Conservation (phyloP, 164 flowering plant genomes). For the Berberis vulgaris region DNA sequence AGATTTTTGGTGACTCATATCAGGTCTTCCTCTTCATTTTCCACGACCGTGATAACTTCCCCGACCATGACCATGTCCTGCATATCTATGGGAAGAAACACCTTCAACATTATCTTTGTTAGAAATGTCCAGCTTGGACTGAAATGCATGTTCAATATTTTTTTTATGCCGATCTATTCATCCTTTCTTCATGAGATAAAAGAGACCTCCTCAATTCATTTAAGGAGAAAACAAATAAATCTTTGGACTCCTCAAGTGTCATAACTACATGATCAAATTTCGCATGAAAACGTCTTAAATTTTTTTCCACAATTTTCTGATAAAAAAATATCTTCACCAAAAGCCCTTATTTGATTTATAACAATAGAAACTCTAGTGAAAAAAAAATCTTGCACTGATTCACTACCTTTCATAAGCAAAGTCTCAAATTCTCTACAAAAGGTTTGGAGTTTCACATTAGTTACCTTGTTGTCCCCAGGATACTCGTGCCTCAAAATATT, state of each 20-base stretch:
- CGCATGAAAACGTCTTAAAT: not conserved
- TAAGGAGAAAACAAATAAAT: not conserved
- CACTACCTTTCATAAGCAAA: conserved; percentile 7
- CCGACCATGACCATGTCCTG: not conserved
- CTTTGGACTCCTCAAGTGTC: conserved; percentile 7
- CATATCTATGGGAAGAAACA: not conserved
- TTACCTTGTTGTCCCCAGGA: conserved; percentile 1
- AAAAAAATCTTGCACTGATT: conserved; percentile 1
- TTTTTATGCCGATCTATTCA: not conserved
- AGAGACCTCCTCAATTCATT: conserved; percentile 2
- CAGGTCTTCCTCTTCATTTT: not conserved
- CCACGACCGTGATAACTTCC: conserved; percentile 4
- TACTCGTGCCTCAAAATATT: conserved; percentile 1
- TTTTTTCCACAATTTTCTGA: not conserved
- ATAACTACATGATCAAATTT: conserved; percentile 10
- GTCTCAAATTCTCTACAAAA: conserved; percentile 4
- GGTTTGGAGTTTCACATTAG: not conserved
- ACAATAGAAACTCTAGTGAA: not conserved
- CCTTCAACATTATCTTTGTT: not conserved
- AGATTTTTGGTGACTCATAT: not conserved
- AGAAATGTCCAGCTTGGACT: not conserved
- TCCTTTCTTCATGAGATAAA: not conserved
- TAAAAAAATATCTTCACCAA: not conserved
- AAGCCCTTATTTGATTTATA: not conserved
- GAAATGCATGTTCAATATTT: not conserved